Evolutionary conservation across 768 basidiomycete species (phyloP).

Genomic region (Pisolithus albus): DNA sequence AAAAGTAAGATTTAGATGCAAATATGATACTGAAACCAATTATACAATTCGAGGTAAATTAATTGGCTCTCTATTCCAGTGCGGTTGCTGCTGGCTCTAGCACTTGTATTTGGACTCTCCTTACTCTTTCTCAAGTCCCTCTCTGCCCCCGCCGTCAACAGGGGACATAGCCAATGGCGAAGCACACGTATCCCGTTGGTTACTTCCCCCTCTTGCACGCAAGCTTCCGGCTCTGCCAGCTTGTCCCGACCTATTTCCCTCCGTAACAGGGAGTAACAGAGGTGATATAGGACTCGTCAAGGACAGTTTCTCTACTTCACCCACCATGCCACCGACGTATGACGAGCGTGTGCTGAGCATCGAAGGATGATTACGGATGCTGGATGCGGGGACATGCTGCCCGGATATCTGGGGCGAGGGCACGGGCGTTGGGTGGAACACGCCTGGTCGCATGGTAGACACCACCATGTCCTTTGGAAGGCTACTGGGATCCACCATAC

Average conservation of each 20-base stretch:
- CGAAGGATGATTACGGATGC: not conserved
- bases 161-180: not conserved
- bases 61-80: no score
- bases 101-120: not conserved
- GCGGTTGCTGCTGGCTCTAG: no score
- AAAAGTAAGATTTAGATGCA: not conserved
- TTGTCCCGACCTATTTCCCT: not conserved
- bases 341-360: not conserved
- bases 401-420: not conserved
- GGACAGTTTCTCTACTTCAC: not conserved
- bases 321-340: no score
- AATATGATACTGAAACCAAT: not conserved
- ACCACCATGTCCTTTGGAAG: slow-evolving; percentile 23
- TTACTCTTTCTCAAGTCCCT: not conserved
- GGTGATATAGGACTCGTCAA: not conserved
- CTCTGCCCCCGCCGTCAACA: not conserved
- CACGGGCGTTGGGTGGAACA: not conserved
- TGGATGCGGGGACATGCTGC: not conserved
- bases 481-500: slow-evolving; percentile 50
- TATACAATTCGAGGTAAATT: no score
- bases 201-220: not conserved
- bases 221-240: not conserved
- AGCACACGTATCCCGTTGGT: not conserved
- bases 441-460: slow-evolving; percentile 17
- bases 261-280: not conserved